Percentiles rank a stretch among this genome's conserved stretches.
These are phyloP conservation scores for Fusarium buharicum DNA, from an alignment of 2,329 filamentous ascomycete genomes.

Conservation along the genomic window DNA sequence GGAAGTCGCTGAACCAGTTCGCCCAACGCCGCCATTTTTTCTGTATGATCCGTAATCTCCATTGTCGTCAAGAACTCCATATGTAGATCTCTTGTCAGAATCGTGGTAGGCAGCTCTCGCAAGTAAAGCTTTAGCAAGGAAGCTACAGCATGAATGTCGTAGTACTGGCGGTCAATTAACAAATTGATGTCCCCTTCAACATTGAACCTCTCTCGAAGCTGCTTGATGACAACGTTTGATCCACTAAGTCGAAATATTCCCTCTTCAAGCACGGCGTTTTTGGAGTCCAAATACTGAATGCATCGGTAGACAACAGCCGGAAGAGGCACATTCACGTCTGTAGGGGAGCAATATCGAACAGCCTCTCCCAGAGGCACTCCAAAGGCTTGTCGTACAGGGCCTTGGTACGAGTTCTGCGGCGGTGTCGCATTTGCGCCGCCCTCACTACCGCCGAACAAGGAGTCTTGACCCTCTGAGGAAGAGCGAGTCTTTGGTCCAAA, in stretches of 20 bases:
- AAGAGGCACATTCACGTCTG: conserved; percentile 77
- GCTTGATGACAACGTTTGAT: conserved; percentile 95
- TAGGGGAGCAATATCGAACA: conserved; percentile 80
- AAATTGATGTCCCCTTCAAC: conserved; percentile 91
- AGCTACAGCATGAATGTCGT: conserved; percentile 95
- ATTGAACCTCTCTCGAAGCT: conserved; percentile 92
- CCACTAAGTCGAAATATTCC: conserved; percentile 97
- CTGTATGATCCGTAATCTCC: conserved; percentile 77
- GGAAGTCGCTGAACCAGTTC: conserved; percentile 84
- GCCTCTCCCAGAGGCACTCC: conserved; percentile 87
- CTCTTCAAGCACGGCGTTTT: conserved; percentile 85
- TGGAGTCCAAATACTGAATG: conserved; percentile 88
- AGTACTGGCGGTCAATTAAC: conserved; percentile 82
- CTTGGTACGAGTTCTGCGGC: conserved; percentile 56
- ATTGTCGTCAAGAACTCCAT: conserved; percentile 87
- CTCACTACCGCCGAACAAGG: conserved; percentile 62
- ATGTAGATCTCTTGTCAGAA: conserved; percentile 90
- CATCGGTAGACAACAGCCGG: conserved; percentile 96
- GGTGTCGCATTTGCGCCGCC: conserved; percentile 58
- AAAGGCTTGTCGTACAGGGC: conserved; percentile 77
- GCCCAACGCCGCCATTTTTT: conserved; percentile 81
- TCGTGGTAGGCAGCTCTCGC: conserved; percentile 88
- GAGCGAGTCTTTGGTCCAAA: conserved; percentile 69
- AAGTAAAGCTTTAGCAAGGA: conserved; percentile 94
- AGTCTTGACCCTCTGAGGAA: conserved; percentile 68